phyloP scores from a whole-genome alignment of 306 rosid species.

The Begonia loranthoides region DNA sequence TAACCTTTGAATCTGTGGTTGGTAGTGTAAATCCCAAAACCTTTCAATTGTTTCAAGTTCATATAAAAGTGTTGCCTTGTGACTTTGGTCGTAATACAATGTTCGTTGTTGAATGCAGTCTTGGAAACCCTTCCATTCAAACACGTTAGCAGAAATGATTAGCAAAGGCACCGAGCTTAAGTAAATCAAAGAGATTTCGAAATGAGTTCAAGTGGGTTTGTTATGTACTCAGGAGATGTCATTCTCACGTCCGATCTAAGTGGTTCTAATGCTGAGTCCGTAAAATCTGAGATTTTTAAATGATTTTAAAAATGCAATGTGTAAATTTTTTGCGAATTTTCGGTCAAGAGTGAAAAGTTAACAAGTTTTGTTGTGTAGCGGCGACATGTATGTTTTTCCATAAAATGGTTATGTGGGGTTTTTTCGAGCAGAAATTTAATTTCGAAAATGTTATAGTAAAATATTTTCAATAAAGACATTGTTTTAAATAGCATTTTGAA shows the following conservation, averaged over 20 bases:
- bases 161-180: slow-evolving; percentile 11
- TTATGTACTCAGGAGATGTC: not conserved
- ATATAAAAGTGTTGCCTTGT: not conserved
- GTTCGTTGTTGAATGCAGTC: slow-evolving; percentile 5
- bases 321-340: too few species aligned
- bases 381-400: too few species aligned
- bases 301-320: too few species aligned
- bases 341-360: too few species aligned
- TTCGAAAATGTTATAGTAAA: too few species aligned
- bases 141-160: slow-evolving; percentile 13
- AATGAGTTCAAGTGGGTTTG: slow-evolving; percentile 16
- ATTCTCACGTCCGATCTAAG: not conserved
- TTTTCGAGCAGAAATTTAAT: too few species aligned
- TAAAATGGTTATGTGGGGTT: too few species aligned
- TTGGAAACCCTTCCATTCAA: slow-evolving; percentile 24
- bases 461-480: too few species aligned
- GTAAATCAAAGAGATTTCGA: slow-evolving; percentile 17
- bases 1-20: slow-evolving; percentile 21
- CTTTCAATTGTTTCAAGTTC: not conserved
- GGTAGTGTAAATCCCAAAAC: slow-evolving; percentile 12
- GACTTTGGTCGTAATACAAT: too few species aligned
- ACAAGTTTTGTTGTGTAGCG: too few species aligned
- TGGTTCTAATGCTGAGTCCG: not conserved
- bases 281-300: too few species aligned
- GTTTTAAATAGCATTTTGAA: too few species aligned